Evolutionary conservation across 352 stramenopile species (phyloP), one percentile per base, ranked within the genome.

Genomic region (Phytopythium boreale): DNA sequence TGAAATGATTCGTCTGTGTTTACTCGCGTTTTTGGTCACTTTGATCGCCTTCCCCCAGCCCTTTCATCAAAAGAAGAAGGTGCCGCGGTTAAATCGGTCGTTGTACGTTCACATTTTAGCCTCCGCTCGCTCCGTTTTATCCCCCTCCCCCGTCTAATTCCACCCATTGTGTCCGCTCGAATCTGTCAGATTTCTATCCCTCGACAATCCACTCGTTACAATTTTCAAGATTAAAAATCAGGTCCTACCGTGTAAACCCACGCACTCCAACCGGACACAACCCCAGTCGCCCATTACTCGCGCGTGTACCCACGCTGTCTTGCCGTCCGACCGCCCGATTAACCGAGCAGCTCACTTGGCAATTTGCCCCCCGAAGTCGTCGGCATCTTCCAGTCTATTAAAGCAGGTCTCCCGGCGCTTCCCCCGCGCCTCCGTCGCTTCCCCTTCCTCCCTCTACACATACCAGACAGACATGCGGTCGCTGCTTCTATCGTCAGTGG

Each of bases 401-500:
- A 2, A 6, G 19, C 39, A 46, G 39, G 34, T 39, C 10, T 14
- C n/a, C n/a, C 39, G 12, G 39, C 39, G 12, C 20, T 27, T 27
- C 53, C 53, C 9, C 31, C n/a, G 36, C 17, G 7, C 53, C 19
- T 44, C 53, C 31, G 15, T 14, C 6, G 15, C 3, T 20, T 41
- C 51, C 20, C 24, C 53, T 34, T 31, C 36, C 6, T 1, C 34
- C 55, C 4, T 17, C 22, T 4, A 19, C 14, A 26, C 4, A 5
- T 34, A 26, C n/a, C n/a, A n/a, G n/a, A 8, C 34, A 44, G 39
- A 14, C 46, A 61, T 57, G 51, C 53, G 50, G 2, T 52, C 49
- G 31, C 15, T 60, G 27, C 43, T 59, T 7, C 36, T 61, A n/a
- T n/a, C n/a, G 36, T 12, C 22, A 9, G 29, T 60, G 61, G 36